Evolutionary conservation across 1,284 basidiomycete species (phyloP), one percentile per base, ranked within the genome.

Genomic region (Cutaneotrichosporon cavernicola): DNA sequence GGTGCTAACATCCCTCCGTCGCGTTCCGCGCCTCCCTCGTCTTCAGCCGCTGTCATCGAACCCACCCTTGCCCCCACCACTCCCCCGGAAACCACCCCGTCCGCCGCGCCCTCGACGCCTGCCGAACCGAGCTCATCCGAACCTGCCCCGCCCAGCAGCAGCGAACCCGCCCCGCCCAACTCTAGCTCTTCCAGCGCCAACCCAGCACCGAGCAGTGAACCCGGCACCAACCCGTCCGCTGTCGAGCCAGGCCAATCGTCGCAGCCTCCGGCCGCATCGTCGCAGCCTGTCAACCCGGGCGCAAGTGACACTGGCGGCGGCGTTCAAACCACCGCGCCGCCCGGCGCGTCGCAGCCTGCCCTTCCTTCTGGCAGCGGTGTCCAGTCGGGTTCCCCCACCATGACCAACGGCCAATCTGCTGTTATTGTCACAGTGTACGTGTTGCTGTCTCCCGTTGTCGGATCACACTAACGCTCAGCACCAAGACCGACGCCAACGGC

Each of bases 231-330:
- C 13, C 22, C 22, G 22, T 30, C 50, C 21, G 6, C 22, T 11
- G 30, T n/a, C 31, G 6, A 34, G 6, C 52, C 52, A 16, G 30
- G 30, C 4, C 30, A 30, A 6, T n/a, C 52, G 5, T 30, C 31
- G 52, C 30, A 31, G 26, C 30, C 30, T 14, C 51, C 38, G 13
- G 38, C 13, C 38, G 13, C 38, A 16, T 40, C 38, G 38, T 40
- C 38, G 36, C 10, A 13, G 11, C 40, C 40, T 13, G 11, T 36
- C 43, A 46, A 80, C 65, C 70, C 68, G 30, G 79, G 80, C 38
- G 75, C 79, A 1, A 81, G 80, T 43, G 79, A 75, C 16, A 79
- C 79, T 43, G 80, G 78, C 56, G 79, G 78, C 18, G 80, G 80
- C 32, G 79, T 78, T 60, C 68, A 77, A 11, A 70, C 66, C 46